Evolutionary conservation across 441 rosid genomes (phyloP), one percentile per base, ranked within the genome.

Genomic region (Dalechampia spathulata): DNA sequence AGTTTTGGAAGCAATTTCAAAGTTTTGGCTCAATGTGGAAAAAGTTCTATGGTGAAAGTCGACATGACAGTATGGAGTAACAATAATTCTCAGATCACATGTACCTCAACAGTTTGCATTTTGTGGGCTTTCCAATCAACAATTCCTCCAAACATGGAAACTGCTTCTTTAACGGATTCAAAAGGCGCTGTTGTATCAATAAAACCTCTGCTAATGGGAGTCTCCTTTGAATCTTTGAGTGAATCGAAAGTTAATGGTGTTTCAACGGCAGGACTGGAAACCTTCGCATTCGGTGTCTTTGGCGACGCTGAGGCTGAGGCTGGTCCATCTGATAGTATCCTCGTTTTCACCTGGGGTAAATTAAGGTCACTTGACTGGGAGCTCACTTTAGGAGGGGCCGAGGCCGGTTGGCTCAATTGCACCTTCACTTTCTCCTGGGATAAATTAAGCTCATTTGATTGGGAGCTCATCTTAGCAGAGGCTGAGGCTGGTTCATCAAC

Each of bases 51-150:
- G 56, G 63, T 47, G 48, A 28, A 66, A 53, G 27, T 52, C 40
- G 59, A 50, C 42, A 60, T 48, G 17, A 55, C 32, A 36, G 28
- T 34, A 38, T 55, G 25, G 17, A 30, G 10, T 47, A 43, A 49
- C 4, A 59, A 60, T 5, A 62, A 67, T 36, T 43, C 38, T 30
- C 9, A 49, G 44, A 41, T 27, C 55, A 25, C 8, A 47, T 4
- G 49, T 79, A 88, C 96, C 98, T 87, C 91, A 49, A 85, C 80
- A 19, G 92, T 71, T 73, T 87, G 81, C 66, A 83, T 55, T 66
- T 71, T 77, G 68, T 89, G 96, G 38, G 96, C 96, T 73, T 89
- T 92, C 99, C 99, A 92, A 68, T 92, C 99, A 7, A 83, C 89
- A 52, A 89, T 92, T 66, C 97, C 99, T 23, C 99, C 99, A 50